Percentiles rank a stretch among this genome's conserved stretches.
Evolutionary conservation across 2,329 filamentous ascomycete species (phyloP).

Genomic region (Beauveria sp.): DNA sequence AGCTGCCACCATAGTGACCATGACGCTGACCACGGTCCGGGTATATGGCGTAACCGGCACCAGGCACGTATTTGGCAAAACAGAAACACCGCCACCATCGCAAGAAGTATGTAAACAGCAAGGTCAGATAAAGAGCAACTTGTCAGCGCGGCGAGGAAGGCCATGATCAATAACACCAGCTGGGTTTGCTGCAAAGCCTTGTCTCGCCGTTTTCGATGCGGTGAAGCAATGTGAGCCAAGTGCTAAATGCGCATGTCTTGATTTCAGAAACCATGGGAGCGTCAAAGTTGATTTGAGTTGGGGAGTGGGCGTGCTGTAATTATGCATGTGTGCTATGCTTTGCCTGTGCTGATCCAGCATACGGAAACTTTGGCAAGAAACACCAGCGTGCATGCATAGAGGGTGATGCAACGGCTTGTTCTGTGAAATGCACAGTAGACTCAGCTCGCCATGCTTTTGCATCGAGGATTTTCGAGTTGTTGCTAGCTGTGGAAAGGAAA

Average conservation of each 20-base stretch:
- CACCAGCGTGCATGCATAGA: neutral
- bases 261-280: neutral
- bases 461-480: neutral
- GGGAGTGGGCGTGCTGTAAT: neutral
- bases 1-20: slow-evolving; percentile 25
- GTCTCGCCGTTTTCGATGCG: neutral
- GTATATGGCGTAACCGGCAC: slow-evolving; percentile 22
- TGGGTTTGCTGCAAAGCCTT: neutral
- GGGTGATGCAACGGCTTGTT: neutral
- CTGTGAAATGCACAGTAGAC: neutral
- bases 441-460: neutral
- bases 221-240: neutral
- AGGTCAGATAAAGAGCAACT: neutral
- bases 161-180: neutral
- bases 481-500: neutral
- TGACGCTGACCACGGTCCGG: slow-evolving; percentile 18
- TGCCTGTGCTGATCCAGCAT: neutral
- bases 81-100: neutral
- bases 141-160: neutral
- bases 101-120: neutral
- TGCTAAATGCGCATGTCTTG: neutral
- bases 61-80: slow-evolving; percentile 15
- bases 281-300: neutral
- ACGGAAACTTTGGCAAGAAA: neutral
- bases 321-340: neutral